Conservation (phyloP, 108 stramenopile genomes). For the Asterionellopsis glacialis region DNA sequence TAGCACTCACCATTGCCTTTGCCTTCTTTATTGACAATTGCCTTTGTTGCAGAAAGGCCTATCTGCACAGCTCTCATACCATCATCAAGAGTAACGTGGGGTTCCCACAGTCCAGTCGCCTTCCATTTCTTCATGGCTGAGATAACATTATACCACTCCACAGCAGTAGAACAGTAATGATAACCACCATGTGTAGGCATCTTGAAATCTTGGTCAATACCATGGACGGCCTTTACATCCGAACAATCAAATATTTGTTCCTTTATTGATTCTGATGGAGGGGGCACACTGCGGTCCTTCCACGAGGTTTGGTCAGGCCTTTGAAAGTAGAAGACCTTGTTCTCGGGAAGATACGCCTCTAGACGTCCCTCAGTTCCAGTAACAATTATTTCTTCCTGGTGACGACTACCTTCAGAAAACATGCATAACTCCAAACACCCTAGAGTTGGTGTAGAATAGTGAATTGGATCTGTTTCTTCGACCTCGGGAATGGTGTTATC, state of each 20-base stretch:
- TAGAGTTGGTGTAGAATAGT: slow-evolving; percentile 21
- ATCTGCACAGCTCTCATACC: slow-evolving; percentile 78
- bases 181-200: slow-evolving; percentile 78
- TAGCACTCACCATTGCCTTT: not conserved
- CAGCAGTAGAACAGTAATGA: slow-evolving; percentile 76
- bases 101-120: slow-evolving; percentile 37
- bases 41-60: slow-evolving; percentile 46
- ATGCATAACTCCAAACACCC: slow-evolving; percentile 82
- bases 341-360: slow-evolving; percentile 84
- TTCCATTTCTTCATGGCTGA: slow-evolving; percentile 36
- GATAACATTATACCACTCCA: slow-evolving; percentile 66
- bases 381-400: slow-evolving; percentile 86
- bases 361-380: slow-evolving; percentile 78
- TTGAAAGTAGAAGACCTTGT: slow-evolving; percentile 72
- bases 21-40: slow-evolving; percentile 17
- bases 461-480: slow-evolving; percentile 5
- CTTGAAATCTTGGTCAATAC: slow-evolving; percentile 40
- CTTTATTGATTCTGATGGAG: slow-evolving; percentile 49
- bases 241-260: slow-evolving; percentile 68
- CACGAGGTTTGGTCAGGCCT: slow-evolving; percentile 50
- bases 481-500: slow-evolving; percentile 5
- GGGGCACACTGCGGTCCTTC: slow-evolving; percentile 69
- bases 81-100: slow-evolving; percentile 67
- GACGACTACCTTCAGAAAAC: slow-evolving; percentile 81
- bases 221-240: slow-evolving; percentile 59